Conservation (phyloP, 306 rosid species). For the Pterocarpus santalinus region DNA sequence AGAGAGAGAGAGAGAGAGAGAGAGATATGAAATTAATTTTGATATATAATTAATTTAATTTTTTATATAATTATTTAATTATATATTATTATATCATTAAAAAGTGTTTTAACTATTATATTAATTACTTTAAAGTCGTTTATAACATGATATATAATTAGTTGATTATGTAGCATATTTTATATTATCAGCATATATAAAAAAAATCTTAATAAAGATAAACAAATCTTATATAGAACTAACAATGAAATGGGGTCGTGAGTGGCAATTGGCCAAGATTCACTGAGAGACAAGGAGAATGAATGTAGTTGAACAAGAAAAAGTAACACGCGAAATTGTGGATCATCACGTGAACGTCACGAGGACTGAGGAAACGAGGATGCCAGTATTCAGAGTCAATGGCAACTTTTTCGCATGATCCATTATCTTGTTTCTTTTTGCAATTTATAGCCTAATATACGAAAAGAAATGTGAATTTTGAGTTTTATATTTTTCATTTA, state of each 20-base stretch:
- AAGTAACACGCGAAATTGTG: neutral
- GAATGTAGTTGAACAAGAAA: neutral
- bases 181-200: too few species aligned
- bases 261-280: neutral
- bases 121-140: too few species aligned
- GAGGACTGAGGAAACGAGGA: neutral
- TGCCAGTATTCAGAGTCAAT: neutral
- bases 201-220: neutral
- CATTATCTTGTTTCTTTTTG: neutral
- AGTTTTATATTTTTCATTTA: too few species aligned
- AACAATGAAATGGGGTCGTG: neutral
- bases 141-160: too few species aligned
- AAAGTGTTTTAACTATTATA: too few species aligned
- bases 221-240: neutral
- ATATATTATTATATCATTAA: too few species aligned
- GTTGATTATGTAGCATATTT: too few species aligned
- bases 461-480: too few species aligned
- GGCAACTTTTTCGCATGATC: neutral
- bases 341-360: slow-evolving; percentile 26
- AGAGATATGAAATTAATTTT: too few species aligned
- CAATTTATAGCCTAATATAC: neutral
- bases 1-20: too few species aligned
- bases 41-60: too few species aligned
- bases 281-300: neutral
- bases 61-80: too few species aligned